Evolutionary conservation across 225 moss, liverwort and hornwort species (phyloP), one percentile per base, ranked within the genome.

Genomic region (Marchantia polymorpha): DNA sequence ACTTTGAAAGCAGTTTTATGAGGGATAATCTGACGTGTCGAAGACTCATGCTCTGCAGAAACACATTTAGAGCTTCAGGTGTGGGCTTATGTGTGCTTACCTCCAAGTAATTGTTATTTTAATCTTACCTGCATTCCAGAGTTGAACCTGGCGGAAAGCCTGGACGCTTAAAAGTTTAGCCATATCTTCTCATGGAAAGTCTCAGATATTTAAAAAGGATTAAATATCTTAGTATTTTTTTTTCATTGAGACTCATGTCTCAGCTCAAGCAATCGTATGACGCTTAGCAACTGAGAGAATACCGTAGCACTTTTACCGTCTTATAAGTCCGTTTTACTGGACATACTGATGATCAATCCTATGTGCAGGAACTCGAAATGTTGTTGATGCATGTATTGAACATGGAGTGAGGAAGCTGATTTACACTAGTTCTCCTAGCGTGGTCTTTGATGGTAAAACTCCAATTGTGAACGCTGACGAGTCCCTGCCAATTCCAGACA

Each of bases 401-500:
- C 93, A 87, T 51, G 93, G 96, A 2, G 96, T 94, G 64, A 86
- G 84, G 88, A 93, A 89, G 79, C 86, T 97, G 25, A 52, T 99
- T 54, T 92, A 90, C 27, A 93, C 94, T 16, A 94, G 94, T 79
- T 94, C 97, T 53, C 93, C 97, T 0, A 92, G 91, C 58, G 87
- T 94, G 58, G 86, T 94, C 30, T 92, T 90, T 61, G 90, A 90
- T 58, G 94, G 94, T n/a, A 83, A 84, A 74, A 86, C 87, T 55
- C 77, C 87, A 0, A 53, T 92, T 47, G 81, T 89, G 3, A 89
- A 90, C 39, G 90, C 77, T 48, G 94, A 99, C 63, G 97, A 99
- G 83, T 92, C 93, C 23, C 39, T 79, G 25, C 90, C 89, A 29
- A 91, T 92, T 70, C 91, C 93, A 23, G 89, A 92, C 58, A 90